Evolutionary conservation across 2,329 filamentous ascomycete genomes (phyloP).

Genomic region (Penicillium sp.): DNA sequence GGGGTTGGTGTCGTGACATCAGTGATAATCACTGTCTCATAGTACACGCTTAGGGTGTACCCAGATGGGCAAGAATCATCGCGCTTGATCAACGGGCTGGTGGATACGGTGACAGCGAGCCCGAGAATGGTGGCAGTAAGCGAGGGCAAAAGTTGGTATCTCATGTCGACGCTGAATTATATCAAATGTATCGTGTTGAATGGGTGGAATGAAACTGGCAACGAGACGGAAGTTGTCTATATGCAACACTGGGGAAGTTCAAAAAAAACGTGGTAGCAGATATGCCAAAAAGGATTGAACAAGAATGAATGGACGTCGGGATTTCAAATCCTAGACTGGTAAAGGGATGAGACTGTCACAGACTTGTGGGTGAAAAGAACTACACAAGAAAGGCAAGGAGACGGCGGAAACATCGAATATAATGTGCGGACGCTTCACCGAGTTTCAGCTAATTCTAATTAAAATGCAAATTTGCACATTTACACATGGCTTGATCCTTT

Average conservation of each 20-base stretch:
- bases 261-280: conserved; percentile 1
- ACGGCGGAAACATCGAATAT: background rate
- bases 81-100: conserved; percentile 17
- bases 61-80: conserved; percentile 27
- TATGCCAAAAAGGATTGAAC: conserved; percentile 13
- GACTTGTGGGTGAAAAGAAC: conserved; percentile 16
- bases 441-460: background rate
- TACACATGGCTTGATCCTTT: background rate
- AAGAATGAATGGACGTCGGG: conserved; percentile 31
- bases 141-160: conserved; percentile 25
- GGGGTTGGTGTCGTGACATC: background rate
- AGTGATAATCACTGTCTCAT: conserved; percentile 24
- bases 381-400: background rate
- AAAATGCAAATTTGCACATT: background rate
- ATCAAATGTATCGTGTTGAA: background rate
- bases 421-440: background rate
- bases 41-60: conserved; percentile 28
- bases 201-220: background rate
- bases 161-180: conserved; percentile 20
- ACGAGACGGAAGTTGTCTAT: background rate
- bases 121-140: conserved; percentile 25
- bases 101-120: conserved; percentile 25
- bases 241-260: background rate
- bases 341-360: conserved; percentile 22
- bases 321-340: conserved; percentile 26